These are phyloP conservation scores for Fistulinella cinereoalba DNA, from an alignment of 1,284 basidiomycete genomes.

Conservation along the genomic window DNA sequence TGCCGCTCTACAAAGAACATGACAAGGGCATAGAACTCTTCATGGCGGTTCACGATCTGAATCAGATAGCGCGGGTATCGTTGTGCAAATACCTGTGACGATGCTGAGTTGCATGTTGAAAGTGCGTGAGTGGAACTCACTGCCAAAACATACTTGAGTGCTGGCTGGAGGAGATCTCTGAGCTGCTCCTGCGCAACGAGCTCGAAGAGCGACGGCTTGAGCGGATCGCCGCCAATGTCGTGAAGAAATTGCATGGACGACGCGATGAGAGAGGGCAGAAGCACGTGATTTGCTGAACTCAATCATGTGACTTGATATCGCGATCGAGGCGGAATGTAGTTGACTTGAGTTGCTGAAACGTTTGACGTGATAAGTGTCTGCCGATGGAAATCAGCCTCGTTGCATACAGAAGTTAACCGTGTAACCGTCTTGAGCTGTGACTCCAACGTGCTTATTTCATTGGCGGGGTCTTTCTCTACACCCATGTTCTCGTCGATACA, in stretches of 20 bases:
- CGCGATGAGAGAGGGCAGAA: not conserved
- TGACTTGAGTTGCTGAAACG: too few species aligned
- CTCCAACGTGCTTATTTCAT: not conserved
- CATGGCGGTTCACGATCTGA: constrained; percentile 89
- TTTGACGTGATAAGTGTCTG: too few species aligned
- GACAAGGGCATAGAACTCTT: constrained; percentile 89
- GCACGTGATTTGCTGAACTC: constrained; percentile 30
- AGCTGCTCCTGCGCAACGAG: constrained; percentile 95
- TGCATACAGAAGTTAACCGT: not conserved
- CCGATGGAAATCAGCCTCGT: not conserved
- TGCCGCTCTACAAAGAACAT: constrained; percentile 90
- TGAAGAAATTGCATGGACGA: constrained; percentile 76
- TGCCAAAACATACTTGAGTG: constrained; percentile 91
- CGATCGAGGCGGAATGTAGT: too few species aligned
- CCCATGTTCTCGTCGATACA: constrained; percentile 55
- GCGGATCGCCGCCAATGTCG: constrained; percentile 64
- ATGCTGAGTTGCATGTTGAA: constrained; percentile 1
- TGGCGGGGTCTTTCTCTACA: constrained; percentile 11
- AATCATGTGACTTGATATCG: constrained; percentile 21
- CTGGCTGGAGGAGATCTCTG: constrained; percentile 88
- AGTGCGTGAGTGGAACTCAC: constrained; percentile 44
- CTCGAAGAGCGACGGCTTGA: constrained; percentile 93
- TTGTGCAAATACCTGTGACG: constrained; percentile 85
- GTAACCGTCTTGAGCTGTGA: not conserved
- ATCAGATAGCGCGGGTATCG: constrained; percentile 92